Conservation (phyloP, 2,329 filamentous ascomycete species). For the Didymella sp. region DNA sequence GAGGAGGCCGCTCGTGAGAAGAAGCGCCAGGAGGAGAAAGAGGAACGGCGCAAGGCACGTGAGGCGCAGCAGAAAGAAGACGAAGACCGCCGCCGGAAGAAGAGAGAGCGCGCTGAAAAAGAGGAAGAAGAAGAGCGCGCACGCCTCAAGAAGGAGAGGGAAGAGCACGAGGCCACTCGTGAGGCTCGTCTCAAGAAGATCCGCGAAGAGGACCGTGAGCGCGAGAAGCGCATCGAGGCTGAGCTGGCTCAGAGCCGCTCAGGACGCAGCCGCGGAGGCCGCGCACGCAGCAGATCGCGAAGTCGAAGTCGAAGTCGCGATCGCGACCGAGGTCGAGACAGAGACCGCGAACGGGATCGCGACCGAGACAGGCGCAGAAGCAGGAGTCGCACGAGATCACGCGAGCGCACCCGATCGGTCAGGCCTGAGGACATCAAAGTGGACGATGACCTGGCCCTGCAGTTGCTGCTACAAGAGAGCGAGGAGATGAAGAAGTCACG, state of each 20-base stretch:
- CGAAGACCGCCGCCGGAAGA: slow-evolving; percentile 41
- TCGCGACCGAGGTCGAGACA: slow-evolving; percentile 31
- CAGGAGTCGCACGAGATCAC: slow-evolving; percentile 32
- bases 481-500: slow-evolving; percentile 49
- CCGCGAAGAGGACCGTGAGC: slow-evolving; percentile 44
- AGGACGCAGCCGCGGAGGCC: slow-evolving; percentile 39
- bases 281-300: slow-evolving; percentile 39
- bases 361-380: slow-evolving; percentile 34
- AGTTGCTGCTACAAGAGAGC: slow-evolving; percentile 46
- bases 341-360: slow-evolving; percentile 36
- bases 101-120: slow-evolving; percentile 40
- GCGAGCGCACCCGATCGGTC: slow-evolving; percentile 32
- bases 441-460: slow-evolving; percentile 48
- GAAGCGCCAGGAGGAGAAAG: slow-evolving; percentile 56
- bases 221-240: slow-evolving; percentile 50
- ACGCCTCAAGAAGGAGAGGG: slow-evolving; percentile 55
- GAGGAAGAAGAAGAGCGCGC: slow-evolving; percentile 59
- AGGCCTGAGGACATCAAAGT: slow-evolving; percentile 48
- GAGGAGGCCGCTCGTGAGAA: slow-evolving; percentile 55
- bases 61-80: slow-evolving; percentile 42
- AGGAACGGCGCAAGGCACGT: slow-evolving; percentile 46
- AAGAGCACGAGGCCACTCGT: slow-evolving; percentile 53
- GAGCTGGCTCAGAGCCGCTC: slow-evolving; percentile 62
- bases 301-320: slow-evolving; percentile 33
- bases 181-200: slow-evolving; percentile 52